These are phyloP conservation scores for Arthrinium phaeospermum DNA, from an alignment of 2,329 filamentous ascomycete species.

Conservation along the genomic window DNA sequence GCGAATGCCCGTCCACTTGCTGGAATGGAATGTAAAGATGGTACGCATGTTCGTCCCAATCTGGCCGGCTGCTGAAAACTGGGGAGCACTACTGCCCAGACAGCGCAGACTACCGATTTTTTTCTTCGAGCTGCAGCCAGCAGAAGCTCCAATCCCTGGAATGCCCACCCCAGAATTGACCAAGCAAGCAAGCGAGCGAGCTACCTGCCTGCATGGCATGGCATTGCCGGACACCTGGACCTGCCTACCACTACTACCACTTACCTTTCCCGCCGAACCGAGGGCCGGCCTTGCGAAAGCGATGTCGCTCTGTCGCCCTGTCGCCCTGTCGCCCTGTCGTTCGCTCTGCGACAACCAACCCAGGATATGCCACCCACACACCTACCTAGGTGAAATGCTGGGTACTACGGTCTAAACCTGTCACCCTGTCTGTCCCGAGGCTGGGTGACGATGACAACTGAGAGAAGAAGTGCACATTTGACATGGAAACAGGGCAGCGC, in stretches of 20 bases:
- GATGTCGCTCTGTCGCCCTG: not conserved
- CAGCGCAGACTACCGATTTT: conserved; percentile 8
- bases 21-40: not conserved
- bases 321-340: not conserved
- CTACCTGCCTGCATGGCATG: not conserved
- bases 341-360: not conserved
- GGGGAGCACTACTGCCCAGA: not conserved
- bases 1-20: not conserved
- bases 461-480: not conserved
- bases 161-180: not conserved
- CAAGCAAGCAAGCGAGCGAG: not conserved
- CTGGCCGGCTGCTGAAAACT: conserved; percentile 7
- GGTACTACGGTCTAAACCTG: not conserved
- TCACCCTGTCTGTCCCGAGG: not conserved
- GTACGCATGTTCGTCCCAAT: conserved; percentile 5
- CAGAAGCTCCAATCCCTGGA: not conserved
- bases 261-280: conserved; percentile 12
- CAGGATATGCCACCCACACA: not conserved
- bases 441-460: not conserved
- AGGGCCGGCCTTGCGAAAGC: conserved; percentile 11
- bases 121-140: not conserved
- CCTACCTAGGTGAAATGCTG: not conserved
- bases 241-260: too few species aligned
- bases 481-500: not conserved
- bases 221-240: conserved; percentile 9